Conservation (phyloP, 2,329 filamentous ascomycete genomes). For the Epichloe gansuensis region DNA sequence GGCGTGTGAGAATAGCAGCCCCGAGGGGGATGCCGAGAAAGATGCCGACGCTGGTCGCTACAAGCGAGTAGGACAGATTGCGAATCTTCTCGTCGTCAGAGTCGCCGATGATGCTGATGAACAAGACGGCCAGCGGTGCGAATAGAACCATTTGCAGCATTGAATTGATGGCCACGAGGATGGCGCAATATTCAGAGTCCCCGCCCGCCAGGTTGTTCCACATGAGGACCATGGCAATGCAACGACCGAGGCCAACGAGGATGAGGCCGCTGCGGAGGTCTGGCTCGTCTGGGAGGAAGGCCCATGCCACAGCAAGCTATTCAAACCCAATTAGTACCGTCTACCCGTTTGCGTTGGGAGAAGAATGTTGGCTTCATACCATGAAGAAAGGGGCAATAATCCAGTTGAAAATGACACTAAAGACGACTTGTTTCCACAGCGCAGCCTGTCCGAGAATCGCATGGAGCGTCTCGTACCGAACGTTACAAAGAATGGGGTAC, state of each 20-base stretch:
- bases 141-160: constrained; percentile 64
- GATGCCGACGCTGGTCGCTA: constrained; percentile 69
- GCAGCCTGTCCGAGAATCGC: constrained; percentile 45
- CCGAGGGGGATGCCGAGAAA: constrained; percentile 78
- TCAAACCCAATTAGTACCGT: background rate
- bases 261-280: constrained; percentile 57
- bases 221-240: constrained; percentile 76
- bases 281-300: constrained; percentile 47
- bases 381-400: constrained; percentile 72
- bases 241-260: constrained; percentile 71
- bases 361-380: constrained; percentile 31
- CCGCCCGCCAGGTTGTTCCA: constrained; percentile 63
- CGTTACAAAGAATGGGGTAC: constrained; percentile 86
- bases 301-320: constrained; percentile 55
- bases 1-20: constrained; percentile 65
- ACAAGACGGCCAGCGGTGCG: constrained; percentile 56
- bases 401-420: constrained; percentile 74
- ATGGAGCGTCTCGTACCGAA: constrained; percentile 65
- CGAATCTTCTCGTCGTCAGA: constrained; percentile 20
- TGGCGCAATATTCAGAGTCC: constrained; percentile 71
- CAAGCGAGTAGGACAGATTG: constrained; percentile 46
- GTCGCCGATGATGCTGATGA: constrained; percentile 54
- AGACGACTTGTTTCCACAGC: constrained; percentile 68
- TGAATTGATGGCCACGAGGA: constrained; percentile 65
- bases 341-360: background rate